Percentiles rank a stretch among this genome's conserved stretches.
Evolutionary conservation across 345 rosid species (phyloP).

Genomic region (Camelina hispida): DNA sequence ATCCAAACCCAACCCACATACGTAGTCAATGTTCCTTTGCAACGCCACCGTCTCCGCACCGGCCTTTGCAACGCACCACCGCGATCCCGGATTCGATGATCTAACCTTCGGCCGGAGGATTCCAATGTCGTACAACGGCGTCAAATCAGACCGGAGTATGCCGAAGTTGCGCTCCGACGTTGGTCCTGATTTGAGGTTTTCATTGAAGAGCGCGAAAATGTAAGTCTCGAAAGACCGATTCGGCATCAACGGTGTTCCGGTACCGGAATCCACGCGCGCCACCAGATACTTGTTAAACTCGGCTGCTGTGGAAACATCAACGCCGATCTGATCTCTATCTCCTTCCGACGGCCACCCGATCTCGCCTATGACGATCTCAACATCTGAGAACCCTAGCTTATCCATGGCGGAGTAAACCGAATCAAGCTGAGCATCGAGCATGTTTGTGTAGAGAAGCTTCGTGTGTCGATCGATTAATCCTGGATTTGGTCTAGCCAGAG

Average conservation of each 20-base stretch:
- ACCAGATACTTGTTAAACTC: conserved; percentile 69
- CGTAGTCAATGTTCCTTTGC: conserved; percentile 75
- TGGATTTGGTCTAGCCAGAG: conserved; percentile 68
- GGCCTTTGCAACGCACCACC: conserved; percentile 62
- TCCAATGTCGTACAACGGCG: conserved; percentile 72
- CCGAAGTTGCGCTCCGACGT: conserved; percentile 75
- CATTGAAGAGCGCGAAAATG: conserved; percentile 88
- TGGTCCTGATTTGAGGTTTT: conserved; percentile 81
- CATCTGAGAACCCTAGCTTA: conserved; percentile 60
- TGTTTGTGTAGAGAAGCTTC: conserved; percentile 62
- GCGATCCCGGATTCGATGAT: conserved; percentile 48
- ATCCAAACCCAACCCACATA: conserved; percentile 61
- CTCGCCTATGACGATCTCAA: conserved; percentile 83
- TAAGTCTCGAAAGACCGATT: conserved; percentile 83
- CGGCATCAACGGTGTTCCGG: conserved; percentile 87
- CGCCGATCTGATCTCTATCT: conserved; percentile 63
- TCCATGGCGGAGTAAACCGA: conserved; percentile 84
- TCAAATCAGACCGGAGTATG: conserved; percentile 66
- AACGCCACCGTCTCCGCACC: conserved; percentile 57
- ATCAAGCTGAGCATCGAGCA: conserved; percentile 93
- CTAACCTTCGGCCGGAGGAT: conserved; percentile 69
- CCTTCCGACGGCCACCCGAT: conserved; percentile 94
- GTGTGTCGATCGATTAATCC: conserved; percentile 64
- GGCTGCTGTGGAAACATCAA: conserved; percentile 58
- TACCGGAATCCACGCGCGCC: conserved; percentile 60